Evolutionary conservation across 2,329 filamentous ascomycete genomes (phyloP), one percentile per base, ranked within the genome.

Genomic region (Ophiostoma ulmi): DNA sequence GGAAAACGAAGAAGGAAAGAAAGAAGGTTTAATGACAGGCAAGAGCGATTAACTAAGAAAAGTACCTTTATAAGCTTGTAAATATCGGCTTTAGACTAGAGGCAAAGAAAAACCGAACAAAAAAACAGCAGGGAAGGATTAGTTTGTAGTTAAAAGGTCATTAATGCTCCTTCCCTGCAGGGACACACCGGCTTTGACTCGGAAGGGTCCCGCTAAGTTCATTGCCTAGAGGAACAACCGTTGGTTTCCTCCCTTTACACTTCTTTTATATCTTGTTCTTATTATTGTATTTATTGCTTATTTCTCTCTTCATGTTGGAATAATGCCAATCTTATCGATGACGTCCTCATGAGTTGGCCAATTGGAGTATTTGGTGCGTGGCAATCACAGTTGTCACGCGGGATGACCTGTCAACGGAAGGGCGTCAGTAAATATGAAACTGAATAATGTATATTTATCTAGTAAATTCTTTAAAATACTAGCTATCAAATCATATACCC

Each of bases 321-420:
- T 44, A 20, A 39, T 39, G 11, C 1, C 7, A 48, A 55, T 55
- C 48, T 11, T 11, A 58, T 22, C 52, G n/a, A 58, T 26, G 52
- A 14, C 52, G 52, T 58, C 22, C 22, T 17, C 8, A 26, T 8
- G 8, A 10, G 22, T 58, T 58, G 52, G 52, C 52, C 52, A 58
- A 58, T 58, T 26, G 52, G 22, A 58, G 52, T 26, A 58, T 26
- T 26, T 22, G n/a, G 22, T 58, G 48, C n/a, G n/a, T 55, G 48
- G 48, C 48, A 22, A n/a, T 26, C 20, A 22, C n/a, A 26, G 52
- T 2, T 11, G 44, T 17, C 11, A 22, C 52, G 52, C 22, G 52
- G 52, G 52, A 58, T 48, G 52, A 58, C 22, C 52, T 26, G 52
- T 58, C 52, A 58, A 58, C 52, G 52, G 8, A 58, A 58, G 52